Evolutionary conservation across 345 rosid genomes (phyloP), one percentile per base, ranked within the genome.

Genomic region (Orychophragmus violaceus): DNA sequence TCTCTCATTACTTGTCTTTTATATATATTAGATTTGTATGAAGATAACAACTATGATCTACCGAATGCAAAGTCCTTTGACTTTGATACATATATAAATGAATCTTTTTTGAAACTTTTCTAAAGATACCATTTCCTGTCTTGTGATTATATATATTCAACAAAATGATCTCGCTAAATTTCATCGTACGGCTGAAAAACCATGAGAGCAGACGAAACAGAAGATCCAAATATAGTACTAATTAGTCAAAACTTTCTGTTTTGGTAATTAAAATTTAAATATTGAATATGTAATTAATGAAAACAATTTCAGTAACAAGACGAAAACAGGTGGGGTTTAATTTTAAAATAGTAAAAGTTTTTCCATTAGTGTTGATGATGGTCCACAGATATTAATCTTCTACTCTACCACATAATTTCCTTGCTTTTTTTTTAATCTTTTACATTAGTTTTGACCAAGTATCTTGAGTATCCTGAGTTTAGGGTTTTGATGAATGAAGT

Each of bases 401-500:
- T 29, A 61, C 53, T 41, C 21, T 56, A 42, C 53, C 65, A 36
- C 65, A 62, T 44, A 32, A 58, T 7, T n/a, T n/a, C n/a, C n/a
- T n/a, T n/a, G n/a, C n/a, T n/a, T n/a, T n/a, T n/a, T n/a, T n/a
- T n/a, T n/a, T n/a, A n/a, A n/a, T n/a, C n/a, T n/a, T n/a, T n/a
- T n/a, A n/a, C n/a, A n/a, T n/a, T n/a, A n/a, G n/a, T n/a, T n/a
- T n/a, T n/a, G n/a, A n/a, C 66, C 29, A 71, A 37, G 33, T 86
- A 61, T 69, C 55, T 86, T 57, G 52, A 85, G 1, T 76, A 50
- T 69, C 91, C 91, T 0, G 89, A 84, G 14, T 80, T 88, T 52
- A 71, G 56, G 78, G 68, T 9, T 29, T 76, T 88, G 73, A 88
- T 88, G 95, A 91, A 88, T 16, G 64, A 42, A 67, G 82, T 53